Base-by-base conservation (phyloP, 805 yeast genomes). In the Ogataea nitratoaversa region DNA sequence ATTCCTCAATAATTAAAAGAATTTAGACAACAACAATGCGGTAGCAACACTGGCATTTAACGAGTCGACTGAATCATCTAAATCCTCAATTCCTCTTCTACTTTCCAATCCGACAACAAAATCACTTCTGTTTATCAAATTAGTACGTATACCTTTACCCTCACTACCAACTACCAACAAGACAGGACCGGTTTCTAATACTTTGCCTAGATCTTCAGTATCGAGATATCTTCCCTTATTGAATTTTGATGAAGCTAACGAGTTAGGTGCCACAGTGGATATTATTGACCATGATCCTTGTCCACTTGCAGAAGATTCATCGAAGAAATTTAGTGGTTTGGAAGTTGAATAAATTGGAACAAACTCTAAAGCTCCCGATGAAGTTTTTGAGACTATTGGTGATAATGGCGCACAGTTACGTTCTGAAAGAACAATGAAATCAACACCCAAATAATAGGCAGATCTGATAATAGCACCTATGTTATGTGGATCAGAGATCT, bases 11-110 rank as follows among this genome's bases (percentile, higher is more conserved):
- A 23, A 36, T 27, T 40, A 32, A 19, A 46, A 16, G 30, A 52
- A 45, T 36, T 54, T 57, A 6, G 53, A 53, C 7, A 87, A 63
- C 36, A 89, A 56, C 22, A 89, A 54, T 1, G 90, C 93, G 1
- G 90, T 74, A 1, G 97, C 96, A 8, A 89, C 96, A 56, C 93
- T 85, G 24, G 87, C 97, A 56, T 89, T 89, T 54, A 89, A 66
- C 23, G 95, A 84, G 56, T 88, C 96, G 29, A 89, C 80, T 30
- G 63, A 55, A 3, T 44, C 51, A 45, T 61, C 63, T 11, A 56
- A 32, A 3, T 42, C 52, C 6, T 32, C 47, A 19, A 41, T 43
- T 2, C 37, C 46, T 36, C 62, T 52, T 23, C 42, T 46, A 33
- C 54, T 48, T 8, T 59, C 63, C 34, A 76, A 54, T 1, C 68